Evolutionary conservation across 164 flowering plant genomes (phyloP), one percentile per base, ranked within the genome.

Genomic region (Tetracentron sinense): DNA sequence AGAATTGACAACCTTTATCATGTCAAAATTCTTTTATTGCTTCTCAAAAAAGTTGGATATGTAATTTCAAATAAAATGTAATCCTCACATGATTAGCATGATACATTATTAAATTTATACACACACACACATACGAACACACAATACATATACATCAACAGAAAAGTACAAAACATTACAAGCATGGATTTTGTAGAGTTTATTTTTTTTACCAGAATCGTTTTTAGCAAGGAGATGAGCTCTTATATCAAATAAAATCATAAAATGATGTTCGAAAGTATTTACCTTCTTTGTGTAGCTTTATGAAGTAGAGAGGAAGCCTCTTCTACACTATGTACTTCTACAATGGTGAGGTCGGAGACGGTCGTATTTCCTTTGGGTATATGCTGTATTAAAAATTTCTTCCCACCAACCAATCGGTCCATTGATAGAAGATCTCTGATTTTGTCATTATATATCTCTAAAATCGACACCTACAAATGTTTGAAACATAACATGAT

Each of bases 261-360:
- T n/a, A n/a, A n/a, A n/a, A n/a, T n/a, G n/a, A n/a, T n/a, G n/a
- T n/a, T n/a, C n/a, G n/a, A n/a, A n/a, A n/a, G n/a, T n/a, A n/a
- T n/a, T n/a, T 35, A 70, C 74, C 74, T 42, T 57, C 69, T 53
- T 54, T 70, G 65, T 19, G 69, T 69, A 53, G 74, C 74, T 31
- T 70, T 65, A 25, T 48, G 65, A 10, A 70, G 48, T 31, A 70
- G 66, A 46, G 56, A 60, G 26, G 74, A 66, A 17, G 65, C 69
- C 60, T 70, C 69, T 19, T 38, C 65, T 60, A 61, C 54, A 42
- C 65, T 65, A 47, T 69, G 54, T n/a, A 70, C 74, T 60, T 70
- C 74, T 17, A 70, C 69, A 33, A 70, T 65, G 56, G 65, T 70
- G 44, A 70, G 74, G 31, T 70, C 74, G 23, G 74, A 60, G 1